These are phyloP conservation scores for Protomyces inundatus DNA, from an alignment of 1,139 yeast species.

Conservation along the genomic window DNA sequence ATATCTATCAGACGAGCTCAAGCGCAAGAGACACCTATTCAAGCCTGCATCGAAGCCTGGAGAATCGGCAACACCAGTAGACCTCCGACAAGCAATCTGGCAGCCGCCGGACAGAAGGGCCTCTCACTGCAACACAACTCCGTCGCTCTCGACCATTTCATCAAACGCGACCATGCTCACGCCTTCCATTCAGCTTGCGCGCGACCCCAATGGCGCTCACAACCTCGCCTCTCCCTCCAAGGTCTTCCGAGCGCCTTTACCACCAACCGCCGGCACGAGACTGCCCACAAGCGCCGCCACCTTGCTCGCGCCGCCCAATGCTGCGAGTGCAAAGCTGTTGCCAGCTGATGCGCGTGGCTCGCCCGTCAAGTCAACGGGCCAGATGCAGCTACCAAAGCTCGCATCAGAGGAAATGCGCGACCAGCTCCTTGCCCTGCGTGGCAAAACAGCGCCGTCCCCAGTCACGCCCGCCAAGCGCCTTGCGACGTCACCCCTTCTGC, in stretches of 20 bases:
- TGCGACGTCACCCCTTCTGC: constrained; percentile 1
- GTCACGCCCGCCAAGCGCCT: constrained; percentile 6
- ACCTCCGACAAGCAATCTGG: too few species aligned
- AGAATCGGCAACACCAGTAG: too few species aligned
- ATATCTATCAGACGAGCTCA: too few species aligned
- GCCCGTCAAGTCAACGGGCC: constrained; percentile 12
- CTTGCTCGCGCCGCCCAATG: constrained; percentile 3
- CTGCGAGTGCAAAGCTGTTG: constrained; percentile 3
- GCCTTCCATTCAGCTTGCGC: constrained; percentile 20
- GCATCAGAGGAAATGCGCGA: constrained; percentile 11
- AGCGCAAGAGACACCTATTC: too few species aligned
- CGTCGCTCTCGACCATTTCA: too few species aligned
- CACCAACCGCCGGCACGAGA: not conserved
- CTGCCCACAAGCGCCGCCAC: not conserved
- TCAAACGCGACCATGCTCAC: constrained; percentile 8
- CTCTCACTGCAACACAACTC: too few species aligned
- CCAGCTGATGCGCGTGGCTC: constrained; percentile 25
- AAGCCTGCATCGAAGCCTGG: too few species aligned
- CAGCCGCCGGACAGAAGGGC: too few species aligned
- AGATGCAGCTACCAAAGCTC: constrained; percentile 11
- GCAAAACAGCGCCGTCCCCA: constrained; percentile 15
- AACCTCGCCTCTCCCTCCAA: constrained; percentile 13
- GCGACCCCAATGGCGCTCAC: constrained; percentile 1
- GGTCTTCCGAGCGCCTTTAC: not conserved
- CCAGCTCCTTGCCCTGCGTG: not conserved